Base-by-base conservation (phyloP, 2,329 filamentous ascomycete species). In the Incumbomyces delicatus region DNA sequence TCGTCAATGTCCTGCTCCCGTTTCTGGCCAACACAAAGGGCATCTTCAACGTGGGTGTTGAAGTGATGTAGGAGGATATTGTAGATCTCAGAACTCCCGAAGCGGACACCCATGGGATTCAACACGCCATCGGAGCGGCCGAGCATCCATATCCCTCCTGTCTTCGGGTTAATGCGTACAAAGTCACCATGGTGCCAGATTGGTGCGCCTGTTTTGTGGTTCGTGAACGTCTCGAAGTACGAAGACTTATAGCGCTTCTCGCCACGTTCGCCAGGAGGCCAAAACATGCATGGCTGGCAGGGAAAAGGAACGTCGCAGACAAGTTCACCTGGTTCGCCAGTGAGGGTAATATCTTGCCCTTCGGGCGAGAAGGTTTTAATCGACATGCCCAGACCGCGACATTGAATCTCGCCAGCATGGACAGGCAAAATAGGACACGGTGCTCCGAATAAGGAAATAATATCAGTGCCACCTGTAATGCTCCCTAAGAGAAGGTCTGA, bases 151-250 rank as follows among this genome's bases (percentile, higher is more conserved):
- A 96, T 68, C 0, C 88, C 87, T 11, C 86, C 81, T 0, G 86
- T 92, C 13, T 68, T 60, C 0, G 80, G 76, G 56, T 88, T 83
- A 60, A 84, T 70, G 17, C 76, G 71, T 30, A 95, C 78, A 61
- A 95, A 96, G 65, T 98, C 92, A 27, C 90, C 90, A 60, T 98
- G 90, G 61, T 95, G 88, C 92, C 92, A 96, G 14, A 75, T 69
- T 1, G 72, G 69, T 0, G 74, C 69, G 1, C 67, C 67, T 6
- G 44, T 51, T 18, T 44, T 33, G 4, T 4, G 16, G 39, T 55
- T 46, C n/a, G 37, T 54, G 61, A 95, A 96, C 6, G 81, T 78
- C 51, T 92, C 85, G 59, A 98, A 98, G 66, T 98, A 98, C 47
- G 83, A 86, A 27, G 78, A 76, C 40, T 74, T 73, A 66, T 96